Evolutionary conservation across 352 stramenopile genomes (phyloP), one percentile per base, ranked within the genome.

Genomic region (Phytopythium kandeliae): DNA sequence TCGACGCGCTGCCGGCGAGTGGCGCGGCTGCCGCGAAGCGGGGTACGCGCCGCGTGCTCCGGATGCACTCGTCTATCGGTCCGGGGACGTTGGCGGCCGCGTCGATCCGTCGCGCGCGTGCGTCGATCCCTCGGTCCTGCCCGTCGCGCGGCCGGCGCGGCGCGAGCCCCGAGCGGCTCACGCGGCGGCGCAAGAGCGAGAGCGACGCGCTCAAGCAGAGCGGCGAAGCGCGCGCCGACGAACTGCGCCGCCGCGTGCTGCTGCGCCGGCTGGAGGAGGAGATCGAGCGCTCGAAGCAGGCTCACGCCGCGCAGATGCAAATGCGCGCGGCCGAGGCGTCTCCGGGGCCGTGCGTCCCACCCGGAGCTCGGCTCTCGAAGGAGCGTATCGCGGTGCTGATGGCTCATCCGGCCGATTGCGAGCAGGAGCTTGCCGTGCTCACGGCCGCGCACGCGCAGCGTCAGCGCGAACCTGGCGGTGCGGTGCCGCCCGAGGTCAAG

Each of bases 201-300:
- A 77, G 71, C 42, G 76, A 90, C 55, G 76, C 76, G 41, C 63
- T 82, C 42, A 69, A 71, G 25, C 55, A 81, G 55, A 65, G 63
- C 28, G 82, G 64, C 37, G 43, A 82, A 3, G 64, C 83, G 37
- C 71, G 69, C 40, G 71, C 75, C 40, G 76, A 86, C 46, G 79
- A 86, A 68, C 54, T 90, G 28, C 74, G 74, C 3, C 74, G 73
- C 30, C 76, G 78, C 26, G 72, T 90, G 45, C 50, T 71, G 40
- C 65, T 90, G 13, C 70, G 78, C n/a, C 82, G 80, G 43, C 62
- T 90, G 3, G 78, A 90, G 37, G 62, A 83, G 43, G 78, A 90
- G 51, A 90, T 90, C 54, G 67, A 83, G 47, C 71, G 76, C 13
- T 75, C 78, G 8, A 81, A 88, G 31, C 72, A 85, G 38, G 78